Evolutionary conservation across 2,329 filamentous ascomycete genomes (phyloP), one percentile per base, ranked within the genome.

Genomic region (Zalaria obscura): DNA sequence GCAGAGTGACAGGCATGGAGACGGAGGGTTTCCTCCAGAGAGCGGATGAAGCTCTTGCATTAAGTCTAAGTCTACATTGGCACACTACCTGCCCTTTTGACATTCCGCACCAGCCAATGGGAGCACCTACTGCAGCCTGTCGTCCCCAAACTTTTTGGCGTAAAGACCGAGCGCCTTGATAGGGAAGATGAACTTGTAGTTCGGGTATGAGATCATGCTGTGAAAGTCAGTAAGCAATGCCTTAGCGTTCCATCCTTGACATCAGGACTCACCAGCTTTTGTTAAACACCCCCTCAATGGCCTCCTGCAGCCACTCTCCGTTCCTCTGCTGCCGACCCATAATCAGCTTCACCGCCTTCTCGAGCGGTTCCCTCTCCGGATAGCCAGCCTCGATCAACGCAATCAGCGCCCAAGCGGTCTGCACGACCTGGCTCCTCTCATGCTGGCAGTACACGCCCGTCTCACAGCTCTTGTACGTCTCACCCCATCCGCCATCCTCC

Each of bases 231-330:
- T n/a, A 40, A 45, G 27, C 38, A 38, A 25, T 29, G 25, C 41
- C n/a, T 28, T 27, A 18, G 18, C 18, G 18, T 18, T 18, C 18
- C 18, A 18, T 18, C 18, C 18, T 18, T 18, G 18, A 18, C 18
- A 18, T 18, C 18, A 31, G 29, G 31, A 72, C 74, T 65, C 60
- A 80, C 76, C 89, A 96, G 55, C 80, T 91, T 69, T 95, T 94
- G 65, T 98, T 98, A 65, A 98, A 98, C 7, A 98, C 91, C 2
- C 91, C 91, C 61, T 98, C 91, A 52, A 98, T 96, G 1, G 83
- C 80, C 62, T 96, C 91, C 58, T 95, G 88, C 50, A 83, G 59
- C 91, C 91, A 98, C 65, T 95, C 88, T 29, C 91, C 91, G 55
- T 94, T 94, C 3, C 69, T 58, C 60, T 86, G 80, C 66, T 98